Conservation (phyloP, 179 eudicot species). For the Beta macrorhiza region DNA sequence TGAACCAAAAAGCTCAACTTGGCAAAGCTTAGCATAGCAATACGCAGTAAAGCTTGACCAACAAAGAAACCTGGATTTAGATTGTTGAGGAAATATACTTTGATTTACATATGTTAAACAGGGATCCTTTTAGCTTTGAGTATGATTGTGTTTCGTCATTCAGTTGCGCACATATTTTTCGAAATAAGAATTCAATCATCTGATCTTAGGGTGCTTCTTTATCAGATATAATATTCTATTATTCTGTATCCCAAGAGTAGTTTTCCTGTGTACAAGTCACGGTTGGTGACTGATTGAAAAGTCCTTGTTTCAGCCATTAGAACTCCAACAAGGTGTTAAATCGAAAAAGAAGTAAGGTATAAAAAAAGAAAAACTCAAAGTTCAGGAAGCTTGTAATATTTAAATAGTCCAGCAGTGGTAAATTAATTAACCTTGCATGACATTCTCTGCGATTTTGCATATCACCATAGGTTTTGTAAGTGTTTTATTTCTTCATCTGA, state of each 20-base stretch:
- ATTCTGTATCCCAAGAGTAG: background rate
- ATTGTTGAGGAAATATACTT: too few relatives aligned
- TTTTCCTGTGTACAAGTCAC: background rate
- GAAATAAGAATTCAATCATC: background rate
- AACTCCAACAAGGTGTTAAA: background rate
- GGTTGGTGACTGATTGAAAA: background rate
- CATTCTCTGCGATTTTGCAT: background rate
- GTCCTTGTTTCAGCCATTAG: background rate
- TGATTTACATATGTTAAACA: too few relatives aligned
- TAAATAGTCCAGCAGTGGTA: background rate
- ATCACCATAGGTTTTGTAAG: background rate
- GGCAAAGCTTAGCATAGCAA: too few relatives aligned
- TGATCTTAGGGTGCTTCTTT: background rate
- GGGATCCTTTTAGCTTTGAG: too few relatives aligned
- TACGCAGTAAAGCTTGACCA: too few relatives aligned
- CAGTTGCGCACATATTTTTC: background rate
- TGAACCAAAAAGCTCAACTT: too few relatives aligned
- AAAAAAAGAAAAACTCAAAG: background rate
- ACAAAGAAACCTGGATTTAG: too few relatives aligned
- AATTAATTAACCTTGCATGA: background rate
- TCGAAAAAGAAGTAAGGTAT: background rate
- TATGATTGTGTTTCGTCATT: too few relatives aligned
- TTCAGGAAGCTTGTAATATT: background rate
- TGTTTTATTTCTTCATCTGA: too few relatives aligned
- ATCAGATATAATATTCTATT: background rate